Base-by-base conservation (phyloP, 495 filamentous ascomycete species). In the Chaetomium fimeti region DNA sequence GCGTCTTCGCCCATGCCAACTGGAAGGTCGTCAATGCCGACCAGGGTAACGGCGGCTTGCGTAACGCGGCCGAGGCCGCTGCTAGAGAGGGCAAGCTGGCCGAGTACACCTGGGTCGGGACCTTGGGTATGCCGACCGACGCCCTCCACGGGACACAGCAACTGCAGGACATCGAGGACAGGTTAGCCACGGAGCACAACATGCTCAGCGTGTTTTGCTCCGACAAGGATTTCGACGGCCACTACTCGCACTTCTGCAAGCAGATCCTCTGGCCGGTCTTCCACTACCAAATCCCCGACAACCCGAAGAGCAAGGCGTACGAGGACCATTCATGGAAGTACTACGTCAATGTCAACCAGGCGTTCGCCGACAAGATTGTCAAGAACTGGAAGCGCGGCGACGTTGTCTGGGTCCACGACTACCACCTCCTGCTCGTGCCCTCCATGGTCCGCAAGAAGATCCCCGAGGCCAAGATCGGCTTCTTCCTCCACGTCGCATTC, bases 251-350 rank as follows among this genome's bases (percentile, higher is more conserved):
- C 75, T 97, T 92, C 67, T 96, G 91, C 84, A 97, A 97, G 72
- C 87, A 91, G 72, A 90, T 92, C 54, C 83, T 93, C 24, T 92
- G 89, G 89, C 90, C 90, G 8, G 91, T 96, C 42, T 95, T 97
- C 75, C 92, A 97, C 75, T 97, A 97, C 74, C 91, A 95, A 74
- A 94, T 96, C 65, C 93, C 93, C 2, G 93, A 97, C 74, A 92
- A 94, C 72, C 93, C 93, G 13, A 96, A 96, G 81, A 96, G 91
- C 85, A 97, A 97, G 79, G 93, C 93, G 0, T 97, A 96, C 71
- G 88, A 92, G 72, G 93, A 97, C 71, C 92, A 97, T 69, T 96
- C 92, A 2, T 97, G 91, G 91, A 84, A 91, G 69, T 96, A 91
- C 76, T 97, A 97, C 71, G 89, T 91, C 62, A 90, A 89, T 47